Conservation (phyloP, 805 yeast genomes). For the Saccharomycopsis fibuligera region DNA sequence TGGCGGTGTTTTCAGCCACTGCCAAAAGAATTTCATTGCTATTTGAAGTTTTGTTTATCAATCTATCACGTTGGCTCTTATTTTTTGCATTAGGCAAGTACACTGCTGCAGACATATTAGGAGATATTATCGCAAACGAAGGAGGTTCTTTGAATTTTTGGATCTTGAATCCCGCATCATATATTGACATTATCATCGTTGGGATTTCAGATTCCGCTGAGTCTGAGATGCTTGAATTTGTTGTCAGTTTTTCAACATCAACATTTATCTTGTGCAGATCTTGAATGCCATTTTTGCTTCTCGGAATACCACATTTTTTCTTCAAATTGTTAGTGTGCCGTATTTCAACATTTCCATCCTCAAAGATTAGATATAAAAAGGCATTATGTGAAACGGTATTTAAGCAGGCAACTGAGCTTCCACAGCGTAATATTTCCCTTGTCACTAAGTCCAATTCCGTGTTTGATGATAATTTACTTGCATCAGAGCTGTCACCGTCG, state of each 20-base stretch:
- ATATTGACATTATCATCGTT: slow-evolving; percentile 27
- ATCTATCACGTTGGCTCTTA: neutral
- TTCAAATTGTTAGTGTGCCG: slow-evolving; percentile 34
- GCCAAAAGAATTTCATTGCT: neutral
- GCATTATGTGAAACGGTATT: slow-evolving; percentile 34
- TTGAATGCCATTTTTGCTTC: slow-evolving; percentile 2
- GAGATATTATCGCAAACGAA: slow-evolving; percentile 10
- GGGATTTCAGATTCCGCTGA: neutral
- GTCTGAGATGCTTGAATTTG: too few relatives aligned
- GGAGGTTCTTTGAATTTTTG: neutral
- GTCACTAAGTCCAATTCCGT: neutral
- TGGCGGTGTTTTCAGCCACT: neutral
- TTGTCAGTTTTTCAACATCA: too few relatives aligned
- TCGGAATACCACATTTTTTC: slow-evolving; percentile 7
- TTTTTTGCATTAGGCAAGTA: slow-evolving; percentile 26
- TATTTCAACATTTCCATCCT: slow-evolving; percentile 40
- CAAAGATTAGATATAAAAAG: slow-evolving; percentile 34
- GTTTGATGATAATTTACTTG: neutral
- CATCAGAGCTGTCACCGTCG: neutral
- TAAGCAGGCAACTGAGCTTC: too few relatives aligned
- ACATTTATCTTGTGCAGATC: too few relatives aligned
- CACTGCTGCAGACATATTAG: slow-evolving; percentile 28
- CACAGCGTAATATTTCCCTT: too few relatives aligned
- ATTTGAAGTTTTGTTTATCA: too few relatives aligned
- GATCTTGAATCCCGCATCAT: slow-evolving; percentile 51